Evolutionary conservation across 2,329 filamentous ascomycete genomes (phyloP).

Genomic region (Pezicula radicicola): DNA sequence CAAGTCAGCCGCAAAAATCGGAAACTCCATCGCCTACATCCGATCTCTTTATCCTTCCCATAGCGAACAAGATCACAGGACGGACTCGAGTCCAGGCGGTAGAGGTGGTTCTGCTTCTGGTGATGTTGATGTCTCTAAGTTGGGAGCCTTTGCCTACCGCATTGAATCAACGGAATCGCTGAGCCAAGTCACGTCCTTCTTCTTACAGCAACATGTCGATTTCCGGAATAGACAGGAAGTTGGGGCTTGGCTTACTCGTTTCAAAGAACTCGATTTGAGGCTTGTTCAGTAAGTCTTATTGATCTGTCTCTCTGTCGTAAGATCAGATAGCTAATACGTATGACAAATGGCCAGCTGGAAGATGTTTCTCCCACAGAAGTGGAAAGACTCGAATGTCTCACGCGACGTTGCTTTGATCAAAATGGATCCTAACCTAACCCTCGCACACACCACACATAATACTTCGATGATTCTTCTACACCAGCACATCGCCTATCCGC

Average conservation of each 20-base stretch:
- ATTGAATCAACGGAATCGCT: conserved; percentile 43
- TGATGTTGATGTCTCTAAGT: conserved; percentile 32
- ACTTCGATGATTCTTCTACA: conserved; percentile 47
- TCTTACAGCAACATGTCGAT: conserved; percentile 40
- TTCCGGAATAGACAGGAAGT: conserved; percentile 36
- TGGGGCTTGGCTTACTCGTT: conserved; percentile 40
- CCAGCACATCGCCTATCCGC: conserved; percentile 42
- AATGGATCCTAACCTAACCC: conserved; percentile 47
- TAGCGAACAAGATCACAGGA: conserved; percentile 2
- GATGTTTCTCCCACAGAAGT: conserved; percentile 39
- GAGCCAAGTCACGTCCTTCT: conserved; percentile 41
- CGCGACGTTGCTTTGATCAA: conserved; percentile 7
- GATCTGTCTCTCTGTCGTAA: background rate
- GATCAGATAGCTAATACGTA: background rate
- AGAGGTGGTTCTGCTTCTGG: background rate
- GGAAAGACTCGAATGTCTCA: conserved; percentile 30
- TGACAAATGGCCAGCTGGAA: conserved; percentile 45
- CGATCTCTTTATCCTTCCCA: conserved; percentile 15
- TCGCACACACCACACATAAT: conserved; percentile 47
- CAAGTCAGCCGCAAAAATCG: conserved; percentile 26
- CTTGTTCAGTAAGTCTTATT: conserved; percentile 39
- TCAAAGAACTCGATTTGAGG: conserved; percentile 44
- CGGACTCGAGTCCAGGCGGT: conserved; percentile 1
- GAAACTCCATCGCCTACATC: conserved; percentile 24
- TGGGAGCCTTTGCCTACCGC: conserved; percentile 44